A percentile compares a stretch with the other conserved stretches of the same genome.
Evolutionary conservation across 2,329 filamentous ascomycete species (phyloP).

Genomic region (Neurospora crassa): DNA sequence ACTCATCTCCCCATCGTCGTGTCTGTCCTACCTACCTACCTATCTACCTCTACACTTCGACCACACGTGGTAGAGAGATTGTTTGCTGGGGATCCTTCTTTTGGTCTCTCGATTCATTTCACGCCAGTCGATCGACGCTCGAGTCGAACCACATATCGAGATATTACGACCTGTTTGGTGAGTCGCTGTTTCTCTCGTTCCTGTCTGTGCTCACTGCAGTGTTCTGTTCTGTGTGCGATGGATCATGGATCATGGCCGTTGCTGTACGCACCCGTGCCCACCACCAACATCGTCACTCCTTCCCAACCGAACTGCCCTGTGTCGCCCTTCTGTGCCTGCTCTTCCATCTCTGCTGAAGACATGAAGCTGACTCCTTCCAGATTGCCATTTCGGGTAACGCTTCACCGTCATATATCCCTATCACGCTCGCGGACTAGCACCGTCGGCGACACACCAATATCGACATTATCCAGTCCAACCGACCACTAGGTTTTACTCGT

Average conservation of each 20-base stretch:
- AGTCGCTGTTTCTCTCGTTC: neutral
- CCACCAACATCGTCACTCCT: neutral
- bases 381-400: neutral
- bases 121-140: neutral
- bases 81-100: neutral
- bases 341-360: neutral
- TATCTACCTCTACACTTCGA: neutral
- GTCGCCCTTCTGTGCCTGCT: neutral
- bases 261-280: neutral
- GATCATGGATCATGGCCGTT: neutral
- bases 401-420: neutral
- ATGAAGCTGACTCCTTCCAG: neutral
- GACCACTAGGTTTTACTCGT: conserved; percentile 13
- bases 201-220: neutral
- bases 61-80: neutral
- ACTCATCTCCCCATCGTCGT: neutral
- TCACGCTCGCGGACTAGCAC: neutral
- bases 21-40: neutral
- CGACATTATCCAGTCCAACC: neutral
- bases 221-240: neutral
- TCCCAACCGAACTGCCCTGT: neutral
- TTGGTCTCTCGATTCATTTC: neutral
- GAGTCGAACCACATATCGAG: neutral
- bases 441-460: neutral
- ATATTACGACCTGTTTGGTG: neutral